These are phyloP conservation scores for Exobasidium rhododendri DNA, from an alignment of 1,284 basidiomycete genomes.

Conservation along the genomic window DNA sequence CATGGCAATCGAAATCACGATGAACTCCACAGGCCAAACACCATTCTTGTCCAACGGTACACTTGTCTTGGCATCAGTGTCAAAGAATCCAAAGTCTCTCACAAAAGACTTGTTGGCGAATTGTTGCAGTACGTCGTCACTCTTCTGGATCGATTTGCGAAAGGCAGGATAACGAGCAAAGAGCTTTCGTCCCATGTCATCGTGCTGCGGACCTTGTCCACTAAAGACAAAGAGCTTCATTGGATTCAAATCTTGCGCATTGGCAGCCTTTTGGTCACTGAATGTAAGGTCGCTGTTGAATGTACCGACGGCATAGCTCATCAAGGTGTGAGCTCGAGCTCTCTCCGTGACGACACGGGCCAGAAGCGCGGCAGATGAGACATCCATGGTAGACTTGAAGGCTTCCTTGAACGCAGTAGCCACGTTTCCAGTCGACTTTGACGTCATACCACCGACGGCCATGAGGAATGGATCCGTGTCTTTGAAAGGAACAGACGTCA, in stretches of 20 bases:
- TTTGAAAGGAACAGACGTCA: background rate
- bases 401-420: background rate
- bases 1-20: background rate
- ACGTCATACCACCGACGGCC: background rate
- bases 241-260: background rate
- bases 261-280: background rate
- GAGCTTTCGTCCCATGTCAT: slow-evolving; percentile 25
- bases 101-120: slow-evolving; percentile 16
- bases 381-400: background rate
- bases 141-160: slow-evolving; percentile 21
- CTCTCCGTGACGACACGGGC: too few relatives aligned
- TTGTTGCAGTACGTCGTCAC: slow-evolving; percentile 13
- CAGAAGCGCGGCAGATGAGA: background rate
- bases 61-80: background rate
- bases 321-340: background rate
- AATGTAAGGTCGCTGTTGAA: background rate
- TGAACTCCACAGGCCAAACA: slow-evolving; percentile 1
- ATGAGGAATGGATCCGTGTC: background rate
- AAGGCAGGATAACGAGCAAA: slow-evolving; percentile 22
- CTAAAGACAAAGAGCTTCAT: slow-evolving; percentile 22
- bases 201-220: slow-evolving; percentile 32
- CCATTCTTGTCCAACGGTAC: background rate
- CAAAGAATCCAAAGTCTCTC: slow-evolving; percentile 23
- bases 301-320: background rate
- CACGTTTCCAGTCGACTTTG: background rate